A percentile compares a stretch with the other conserved stretches of the same genome.
These are phyloP conservation scores for Aaosphaeria pasadenensis DNA, from an alignment of 2,329 filamentous ascomycete species.

Conservation along the genomic window DNA sequence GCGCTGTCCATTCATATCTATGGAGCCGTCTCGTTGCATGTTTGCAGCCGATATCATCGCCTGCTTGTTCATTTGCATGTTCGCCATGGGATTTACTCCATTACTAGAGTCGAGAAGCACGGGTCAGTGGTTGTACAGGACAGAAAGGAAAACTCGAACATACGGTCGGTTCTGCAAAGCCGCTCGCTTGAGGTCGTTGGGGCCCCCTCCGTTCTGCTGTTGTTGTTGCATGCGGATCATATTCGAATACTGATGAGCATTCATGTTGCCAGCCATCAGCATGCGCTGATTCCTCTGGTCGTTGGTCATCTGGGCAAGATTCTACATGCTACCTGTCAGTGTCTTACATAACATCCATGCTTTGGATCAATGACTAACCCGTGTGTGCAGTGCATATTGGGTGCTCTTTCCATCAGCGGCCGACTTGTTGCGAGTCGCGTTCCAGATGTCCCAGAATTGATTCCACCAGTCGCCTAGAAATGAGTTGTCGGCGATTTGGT, in stretches of 20 bases:
- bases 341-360: too few relatives aligned
- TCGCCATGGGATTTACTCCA: constrained; percentile 53
- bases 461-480: constrained; percentile 98
- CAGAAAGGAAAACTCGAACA: constrained; percentile 30
- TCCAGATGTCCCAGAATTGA: constrained; percentile 95
- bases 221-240: constrained; percentile 63
- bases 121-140: background rate
- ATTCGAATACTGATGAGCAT: constrained; percentile 46
- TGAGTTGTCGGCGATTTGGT: constrained; percentile 65
- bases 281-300: constrained; percentile 65
- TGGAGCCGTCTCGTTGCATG: constrained; percentile 86
- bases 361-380: constrained; percentile 56
- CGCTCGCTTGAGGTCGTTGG: constrained; percentile 67
- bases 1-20: constrained; percentile 76
- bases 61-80: constrained; percentile 56
- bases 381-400: constrained; percentile 79
- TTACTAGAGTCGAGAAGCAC: constrained; percentile 7
- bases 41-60: constrained; percentile 61
- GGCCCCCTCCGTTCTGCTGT: constrained; percentile 51
- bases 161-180: constrained; percentile 77
- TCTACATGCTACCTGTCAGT: constrained; percentile 37
- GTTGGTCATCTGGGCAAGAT: constrained; percentile 70
- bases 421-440: constrained; percentile 66
- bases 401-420: constrained; percentile 41
- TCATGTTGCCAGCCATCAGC: constrained; percentile 65